Percentiles rank a stretch among this genome's conserved stretches.
These are phyloP conservation scores for Lodderomyces theae DNA, from an alignment of 1,139 yeast species.

Conservation along the genomic window DNA sequence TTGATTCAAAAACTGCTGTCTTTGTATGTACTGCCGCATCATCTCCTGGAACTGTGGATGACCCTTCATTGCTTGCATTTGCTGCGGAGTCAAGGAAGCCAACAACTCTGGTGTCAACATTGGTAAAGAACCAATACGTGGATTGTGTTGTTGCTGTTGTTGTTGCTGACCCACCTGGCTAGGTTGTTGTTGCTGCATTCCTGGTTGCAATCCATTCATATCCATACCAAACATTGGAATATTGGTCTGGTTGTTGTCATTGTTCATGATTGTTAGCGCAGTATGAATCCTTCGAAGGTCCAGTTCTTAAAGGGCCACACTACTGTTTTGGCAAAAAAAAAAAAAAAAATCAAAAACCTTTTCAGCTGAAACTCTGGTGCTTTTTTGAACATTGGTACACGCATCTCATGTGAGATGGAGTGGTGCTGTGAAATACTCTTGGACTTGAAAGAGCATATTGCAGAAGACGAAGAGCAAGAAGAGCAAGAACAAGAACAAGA, in stretches of 20 bases:
- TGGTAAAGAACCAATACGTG: conserved; percentile 7
- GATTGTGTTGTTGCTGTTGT: conserved; percentile 3
- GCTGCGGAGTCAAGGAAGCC: conserved; percentile 44
- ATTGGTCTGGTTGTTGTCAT: background rate
- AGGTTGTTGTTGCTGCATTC: background rate
- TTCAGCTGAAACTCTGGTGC: too few relatives aligned
- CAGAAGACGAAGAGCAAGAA: too few relatives aligned
- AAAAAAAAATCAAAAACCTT: background rate
- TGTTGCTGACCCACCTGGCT: background rate
- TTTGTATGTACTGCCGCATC: conserved; percentile 36
- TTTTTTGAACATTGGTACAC: too few relatives aligned
- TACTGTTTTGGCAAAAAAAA: background rate
- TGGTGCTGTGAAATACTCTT: too few relatives aligned
- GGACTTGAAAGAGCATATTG: too few relatives aligned
- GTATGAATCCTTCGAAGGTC: background rate
- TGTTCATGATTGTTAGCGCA: background rate
- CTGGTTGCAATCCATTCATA: background rate
- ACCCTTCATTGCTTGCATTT: conserved; percentile 46
- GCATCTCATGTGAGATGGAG: too few relatives aligned
- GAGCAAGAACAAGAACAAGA: too few relatives aligned
- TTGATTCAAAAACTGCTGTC: conserved; percentile 39
- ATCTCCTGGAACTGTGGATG: conserved; percentile 47
- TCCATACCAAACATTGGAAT: conserved; percentile 1
- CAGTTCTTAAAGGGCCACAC: background rate
- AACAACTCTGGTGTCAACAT: conserved; percentile 35